Evolutionary conservation across 352 stramenopile genomes (phyloP).

Genomic region (Phytopythium kandeliae): DNA sequence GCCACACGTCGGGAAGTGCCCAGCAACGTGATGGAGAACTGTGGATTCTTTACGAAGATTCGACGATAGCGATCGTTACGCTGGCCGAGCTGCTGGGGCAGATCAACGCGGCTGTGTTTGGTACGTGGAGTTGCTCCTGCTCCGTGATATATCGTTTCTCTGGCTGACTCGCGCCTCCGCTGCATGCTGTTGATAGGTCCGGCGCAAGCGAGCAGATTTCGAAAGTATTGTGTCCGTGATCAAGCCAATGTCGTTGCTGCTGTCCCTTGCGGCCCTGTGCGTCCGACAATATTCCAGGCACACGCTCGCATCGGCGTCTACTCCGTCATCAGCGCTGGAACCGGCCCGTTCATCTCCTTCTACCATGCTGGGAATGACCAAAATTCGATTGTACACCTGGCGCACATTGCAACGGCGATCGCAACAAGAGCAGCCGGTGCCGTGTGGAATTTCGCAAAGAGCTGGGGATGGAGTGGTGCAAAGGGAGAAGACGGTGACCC

Average conservation of each 20-base stretch:
- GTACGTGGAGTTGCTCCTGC: conserved; percentile 11
- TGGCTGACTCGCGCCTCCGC: neutral
- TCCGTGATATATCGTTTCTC: neutral
- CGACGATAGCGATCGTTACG: conserved; percentile 74
- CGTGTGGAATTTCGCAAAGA: conserved; percentile 81
- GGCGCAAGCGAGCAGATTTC: conserved; percentile 69
- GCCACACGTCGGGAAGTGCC: conserved; percentile 19
- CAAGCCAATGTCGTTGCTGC: conserved; percentile 59
- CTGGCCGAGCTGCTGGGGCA: conserved; percentile 50
- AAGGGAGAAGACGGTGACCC: conserved; percentile 8
- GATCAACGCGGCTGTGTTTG: conserved; percentile 49
- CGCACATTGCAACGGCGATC: conserved; percentile 79
- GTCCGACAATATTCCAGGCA: conserved; percentile 78
- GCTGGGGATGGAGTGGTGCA: conserved; percentile 55
- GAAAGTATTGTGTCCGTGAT: conserved; percentile 74
- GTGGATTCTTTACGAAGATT: conserved; percentile 75
- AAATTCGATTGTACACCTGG: conserved; percentile 84
- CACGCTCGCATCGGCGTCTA: conserved; percentile 68
- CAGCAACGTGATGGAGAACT: conserved; percentile 38
- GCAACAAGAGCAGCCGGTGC: conserved; percentile 65
- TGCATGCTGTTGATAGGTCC: conserved; percentile 21
- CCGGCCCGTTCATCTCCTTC: conserved; percentile 68
- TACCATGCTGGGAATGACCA: conserved; percentile 83
- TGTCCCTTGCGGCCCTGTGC: conserved; percentile 51
- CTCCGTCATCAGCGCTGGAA: conserved; percentile 64